phyloP scores from a whole-genome alignment of 257 asterid species.

The Primulina eburnea region DNA sequence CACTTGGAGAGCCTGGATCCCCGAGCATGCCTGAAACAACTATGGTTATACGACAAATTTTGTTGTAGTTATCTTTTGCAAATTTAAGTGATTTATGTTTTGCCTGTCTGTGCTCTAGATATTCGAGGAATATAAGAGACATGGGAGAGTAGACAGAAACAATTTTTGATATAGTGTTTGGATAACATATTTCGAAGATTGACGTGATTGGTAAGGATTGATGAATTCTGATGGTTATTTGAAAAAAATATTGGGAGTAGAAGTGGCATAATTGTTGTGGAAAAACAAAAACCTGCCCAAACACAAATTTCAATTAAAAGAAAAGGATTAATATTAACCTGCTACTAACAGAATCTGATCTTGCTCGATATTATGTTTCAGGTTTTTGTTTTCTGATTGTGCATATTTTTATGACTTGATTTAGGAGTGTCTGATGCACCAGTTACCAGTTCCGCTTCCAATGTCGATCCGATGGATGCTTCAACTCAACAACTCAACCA shows the following conservation, averaged over 20 bases:
- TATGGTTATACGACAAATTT: background rate
- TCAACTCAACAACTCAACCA: slow-evolving; percentile 42
- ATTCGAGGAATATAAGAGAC: background rate
- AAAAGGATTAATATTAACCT: background rate
- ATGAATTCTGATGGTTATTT: background rate
- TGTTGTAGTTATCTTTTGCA: background rate
- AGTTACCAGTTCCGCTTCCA: slow-evolving; percentile 31
- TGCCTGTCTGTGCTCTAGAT: background rate
- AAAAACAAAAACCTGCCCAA: background rate
- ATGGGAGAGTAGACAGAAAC: background rate
- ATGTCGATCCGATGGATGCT: slow-evolving; percentile 35
- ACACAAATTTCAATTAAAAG: background rate
- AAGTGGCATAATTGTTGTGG: background rate
- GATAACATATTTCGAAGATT: background rate
- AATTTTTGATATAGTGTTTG: background rate
- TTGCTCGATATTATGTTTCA: background rate
- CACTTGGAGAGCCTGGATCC: background rate
- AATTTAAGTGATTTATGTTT: too few relatives aligned
- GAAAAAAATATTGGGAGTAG: background rate
- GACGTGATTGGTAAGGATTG: background rate
- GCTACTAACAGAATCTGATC: background rate
- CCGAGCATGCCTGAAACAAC: background rate
- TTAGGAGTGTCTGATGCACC: slow-evolving; percentile 44
- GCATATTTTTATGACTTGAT: slow-evolving; percentile 1
- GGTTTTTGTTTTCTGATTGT: background rate